Conservation (phyloP, 208 protist genomes). For the Wallacemonas sp. region DNA sequence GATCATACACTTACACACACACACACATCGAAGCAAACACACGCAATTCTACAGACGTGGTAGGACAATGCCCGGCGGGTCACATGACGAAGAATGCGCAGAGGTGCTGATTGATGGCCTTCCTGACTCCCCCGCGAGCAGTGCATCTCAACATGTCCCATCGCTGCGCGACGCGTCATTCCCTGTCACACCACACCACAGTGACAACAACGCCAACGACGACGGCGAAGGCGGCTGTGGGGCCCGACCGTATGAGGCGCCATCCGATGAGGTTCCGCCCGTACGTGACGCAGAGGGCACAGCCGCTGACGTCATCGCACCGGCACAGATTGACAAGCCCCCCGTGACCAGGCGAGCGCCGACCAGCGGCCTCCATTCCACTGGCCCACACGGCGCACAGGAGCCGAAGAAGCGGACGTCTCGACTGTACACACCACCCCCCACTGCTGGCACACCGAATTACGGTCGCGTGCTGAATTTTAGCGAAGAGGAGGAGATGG, state of each 20-base stretch:
- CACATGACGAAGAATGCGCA: no score
- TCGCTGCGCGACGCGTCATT: neutral
- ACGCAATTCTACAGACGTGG: no score
- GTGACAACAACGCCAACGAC: neutral
- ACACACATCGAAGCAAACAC: no score
- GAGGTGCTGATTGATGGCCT: conserved; percentile 1
- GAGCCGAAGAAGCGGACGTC: neutral
- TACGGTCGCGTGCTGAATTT: conserved; percentile 67
- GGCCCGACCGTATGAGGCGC: neutral
- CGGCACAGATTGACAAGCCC: no score
- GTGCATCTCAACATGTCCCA: neutral
- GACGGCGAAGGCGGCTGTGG: neutral
- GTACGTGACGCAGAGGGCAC: no score
- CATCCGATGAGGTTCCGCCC: no score
- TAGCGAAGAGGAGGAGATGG: conserved; percentile 47
- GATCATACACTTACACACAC: no score
- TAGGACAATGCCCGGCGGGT: no score
- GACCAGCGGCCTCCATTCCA: no score
- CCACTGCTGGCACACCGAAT: conserved; percentile 32
- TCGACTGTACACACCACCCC: conserved; percentile 3
- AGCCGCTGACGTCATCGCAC: neutral
- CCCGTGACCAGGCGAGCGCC: no score
- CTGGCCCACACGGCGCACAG: neutral
- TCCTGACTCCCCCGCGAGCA: neutral
- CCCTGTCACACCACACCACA: neutral